Percentiles rank a stretch among this genome's conserved stretches.
Conservation (phyloP, 2,329 filamentous ascomycete species). For the Microcyclospora tardicrescens region DNA sequence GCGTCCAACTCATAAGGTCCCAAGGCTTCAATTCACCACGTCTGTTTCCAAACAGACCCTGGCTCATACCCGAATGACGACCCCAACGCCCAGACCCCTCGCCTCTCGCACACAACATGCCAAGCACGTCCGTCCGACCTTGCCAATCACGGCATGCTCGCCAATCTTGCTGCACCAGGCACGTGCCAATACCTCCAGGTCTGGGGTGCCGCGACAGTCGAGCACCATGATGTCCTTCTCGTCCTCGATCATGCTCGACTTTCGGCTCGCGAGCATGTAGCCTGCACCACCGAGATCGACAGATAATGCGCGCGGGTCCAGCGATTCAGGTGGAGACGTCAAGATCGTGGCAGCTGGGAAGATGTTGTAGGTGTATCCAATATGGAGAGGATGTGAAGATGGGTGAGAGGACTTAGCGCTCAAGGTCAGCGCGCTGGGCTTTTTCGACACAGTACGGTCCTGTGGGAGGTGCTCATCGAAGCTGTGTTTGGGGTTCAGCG, state of each 20-base stretch:
- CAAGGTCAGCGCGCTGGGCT: background rate
- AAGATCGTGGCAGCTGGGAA: constrained; percentile 21
- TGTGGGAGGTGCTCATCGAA: no score
- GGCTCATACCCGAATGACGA: constrained; percentile 40
- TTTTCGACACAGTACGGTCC: background rate
- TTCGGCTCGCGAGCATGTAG: no score
- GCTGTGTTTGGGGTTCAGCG: no score
- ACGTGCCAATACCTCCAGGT: constrained; percentile 56
- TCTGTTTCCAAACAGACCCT: no score
- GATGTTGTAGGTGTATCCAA: constrained; percentile 24
- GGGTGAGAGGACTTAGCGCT: constrained; percentile 1
- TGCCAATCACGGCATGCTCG: constrained; percentile 59
- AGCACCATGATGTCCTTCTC: constrained; percentile 28
- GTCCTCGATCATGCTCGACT: background rate
- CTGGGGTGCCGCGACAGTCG: constrained; percentile 45
- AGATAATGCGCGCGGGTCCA: constrained; percentile 4
- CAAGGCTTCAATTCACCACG: no score
- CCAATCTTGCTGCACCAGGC: constrained; percentile 63
- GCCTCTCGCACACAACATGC: constrained; percentile 65
- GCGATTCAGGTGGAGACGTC: constrained; percentile 1
- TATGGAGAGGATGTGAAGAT: constrained; percentile 28
- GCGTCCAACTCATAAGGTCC: no score
- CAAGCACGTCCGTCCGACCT: constrained; percentile 54
- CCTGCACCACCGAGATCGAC: background rate
- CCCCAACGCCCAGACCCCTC: constrained; percentile 53